Base-by-base conservation (phyloP, 768 basidiomycete genomes). In the Erythrobasidium yunnanense region DNA sequence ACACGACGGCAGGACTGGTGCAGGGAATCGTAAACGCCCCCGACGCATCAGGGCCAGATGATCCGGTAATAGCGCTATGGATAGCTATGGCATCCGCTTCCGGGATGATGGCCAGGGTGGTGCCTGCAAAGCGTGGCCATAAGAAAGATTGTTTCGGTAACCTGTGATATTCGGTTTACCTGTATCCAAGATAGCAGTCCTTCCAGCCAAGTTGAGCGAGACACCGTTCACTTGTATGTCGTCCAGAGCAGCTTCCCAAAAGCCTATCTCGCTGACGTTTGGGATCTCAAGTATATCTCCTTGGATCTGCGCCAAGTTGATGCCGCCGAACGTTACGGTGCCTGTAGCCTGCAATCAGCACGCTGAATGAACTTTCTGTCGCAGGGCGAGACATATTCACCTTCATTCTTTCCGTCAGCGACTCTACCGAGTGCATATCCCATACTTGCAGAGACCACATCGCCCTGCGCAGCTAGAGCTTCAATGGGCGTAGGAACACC, bases 341-440 rank as follows among this genome's bases (percentile, higher is more conserved):
- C 55, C 55, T 42, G 42, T 56, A 20, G 27, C 27, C 50, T 8
- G 23, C 8, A 22, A 11, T 52, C 50, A 52, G 20, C 50, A 11
- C 65, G n/a, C n/a, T n/a, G n/a, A n/a, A n/a, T n/a, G n/a, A n/a
- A n/a, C n/a, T n/a, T n/a, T n/a, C n/a, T n/a, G n/a, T n/a, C n/a
- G n/a, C n/a, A n/a, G n/a, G n/a, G n/a, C n/a, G n/a, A n/a, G n/a
- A n/a, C n/a, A n/a, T n/a, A n/a, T n/a, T n/a, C n/a, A n/a, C n/a
- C n/a, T n/a, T n/a, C n/a, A 70, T 85, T 85, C 73, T 78, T 75
- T 70, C 81, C 77, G 73, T 90, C 87, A 7, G 81, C 79, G 34
- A 85, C 77, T 65, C 90, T 86, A 1, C 87, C 80, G 63, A 92
- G 83, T 78, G 87, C 90, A 81, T 82, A 89, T 5, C 87, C 87